Evolutionary conservation across 2,329 filamentous ascomycete species (phyloP), one percentile per base, ranked within the genome.

Genomic region (Beauveria sp.): DNA sequence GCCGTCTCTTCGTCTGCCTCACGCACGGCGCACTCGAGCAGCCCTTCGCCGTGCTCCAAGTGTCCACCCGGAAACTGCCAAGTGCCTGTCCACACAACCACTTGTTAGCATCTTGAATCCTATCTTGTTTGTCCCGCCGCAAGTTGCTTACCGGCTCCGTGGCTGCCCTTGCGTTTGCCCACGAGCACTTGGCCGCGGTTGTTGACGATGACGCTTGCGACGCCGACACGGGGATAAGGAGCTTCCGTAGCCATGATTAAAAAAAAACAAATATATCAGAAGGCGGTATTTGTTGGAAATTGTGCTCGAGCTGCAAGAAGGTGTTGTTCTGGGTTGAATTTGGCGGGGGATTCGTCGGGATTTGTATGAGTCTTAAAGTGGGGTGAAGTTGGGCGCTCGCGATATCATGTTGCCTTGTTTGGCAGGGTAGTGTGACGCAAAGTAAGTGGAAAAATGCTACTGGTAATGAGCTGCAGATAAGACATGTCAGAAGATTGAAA

Each of bases 11-110:
- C 90, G 0, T 83, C 69, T 0, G 83, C 77, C 72, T 93, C 90
- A 4, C 90, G 81, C 52, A 75, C 79, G 0, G 88, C 88, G 63
- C 89, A 91, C 0, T 73, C 71, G 22, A 84, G 77, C 38, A 85
- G 79, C 1, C 77, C 78, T 70, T 93, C 90, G 64, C 83, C 82
- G 62, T 83, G 82, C 64, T 93, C 90, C 18, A 93, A 80, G 67
- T 93, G 89, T 0, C 90, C 90, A 24, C 90, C 90, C 0, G 90
- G 89, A 16, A 91, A 81, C 55, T 86, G 86, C 74, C 82, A 85
- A 0, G 82, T 86, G 1, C 83, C 86, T 83, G 38, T 4, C 22
- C 12, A 12, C 12, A 50, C 57, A 28, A 42, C 7, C 26, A 6
- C 38, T 57, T 28, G 18, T 38, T 59, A 24, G 26, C 26, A 38